Evolutionary conservation across 805 yeast species (phyloP), one percentile per base, ranked within the genome.

Genomic region (Grigorovia jiainica): DNA sequence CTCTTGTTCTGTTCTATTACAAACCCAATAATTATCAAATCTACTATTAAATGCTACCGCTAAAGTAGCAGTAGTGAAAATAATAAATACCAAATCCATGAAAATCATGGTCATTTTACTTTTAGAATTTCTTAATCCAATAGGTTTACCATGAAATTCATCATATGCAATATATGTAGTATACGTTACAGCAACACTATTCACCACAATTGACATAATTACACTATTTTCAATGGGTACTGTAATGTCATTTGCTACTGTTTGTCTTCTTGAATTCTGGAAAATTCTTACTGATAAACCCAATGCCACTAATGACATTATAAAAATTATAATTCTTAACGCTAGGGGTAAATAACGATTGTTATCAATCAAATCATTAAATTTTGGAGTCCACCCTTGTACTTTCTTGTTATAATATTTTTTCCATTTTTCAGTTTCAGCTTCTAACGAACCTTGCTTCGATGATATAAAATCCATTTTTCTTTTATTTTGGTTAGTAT

Each of bases 131-230:
- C 98, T 73, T 36, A 92, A 68, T 0, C 98, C 98, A 38, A 92
- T 61, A 0, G 97, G 98, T 57, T 86, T 82, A 11, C 96, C 94
- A 19, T 80, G 74, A 61, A 86, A 90, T 61, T 92, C 98, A 61
- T 92, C 97, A 54, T 78, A 79, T 2, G 95, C 78, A 58, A 90
- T 85, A 61, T 85, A 87, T 3, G 79, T 63, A 43, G 87, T 71
- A 57, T 92, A 92, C 0, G 77, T 72, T 20, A 86, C 63, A 3
- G 95, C 95, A 47, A 79, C 68, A 23, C 86, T 67, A 54, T 87
- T 90, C 4, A 90, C 95, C 40, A 78, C 78, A 2, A 92, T 73
- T 3, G 97, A 92, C 95, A 92, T 87, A 36, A 89, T 79, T 0
- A 97, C 85, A 51, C 95, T 81, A 15, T 98, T 82, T 54, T 84